Percentiles rank a stretch among this genome's conserved stretches.
These are phyloP conservation scores for Lyophyllum shimeji DNA, from an alignment of 768 basidiomycete species.

Conservation along the genomic window DNA sequence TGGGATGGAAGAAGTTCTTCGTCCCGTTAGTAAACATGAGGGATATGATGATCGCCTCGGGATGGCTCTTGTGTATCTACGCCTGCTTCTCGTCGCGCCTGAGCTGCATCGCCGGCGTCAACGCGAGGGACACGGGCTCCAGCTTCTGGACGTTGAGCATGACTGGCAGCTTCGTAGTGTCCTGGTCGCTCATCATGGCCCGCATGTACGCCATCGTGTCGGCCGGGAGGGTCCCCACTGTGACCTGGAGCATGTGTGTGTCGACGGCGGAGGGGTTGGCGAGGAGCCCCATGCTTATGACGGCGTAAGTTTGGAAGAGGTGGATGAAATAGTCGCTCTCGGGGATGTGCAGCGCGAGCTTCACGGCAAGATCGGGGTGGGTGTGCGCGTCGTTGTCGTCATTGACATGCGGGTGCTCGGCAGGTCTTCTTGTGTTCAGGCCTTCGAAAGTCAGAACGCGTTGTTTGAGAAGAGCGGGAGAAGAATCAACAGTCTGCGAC, in stretches of 20 bases:
- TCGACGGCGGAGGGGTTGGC: not conserved
- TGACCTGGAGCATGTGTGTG: constrained; percentile 9
- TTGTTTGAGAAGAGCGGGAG: not conserved
- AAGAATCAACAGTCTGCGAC: constrained; percentile 8
- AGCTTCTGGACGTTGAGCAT: constrained; percentile 6
- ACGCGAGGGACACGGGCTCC: not conserved
- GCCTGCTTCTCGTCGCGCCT: constrained; percentile 3
- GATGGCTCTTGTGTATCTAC: not conserved
- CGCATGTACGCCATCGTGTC: constrained; percentile 7
- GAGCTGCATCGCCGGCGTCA: constrained; percentile 9
- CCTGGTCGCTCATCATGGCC: constrained; percentile 4
- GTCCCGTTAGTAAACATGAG: constrained; percentile 6
- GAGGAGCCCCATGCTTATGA: constrained; percentile 10
- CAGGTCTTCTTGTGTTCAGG: constrained; percentile 11
- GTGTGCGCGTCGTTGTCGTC: not conserved
- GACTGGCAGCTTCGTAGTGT: constrained; percentile 4
- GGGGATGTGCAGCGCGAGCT: constrained; percentile 6
- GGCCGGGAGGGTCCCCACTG: not conserved
- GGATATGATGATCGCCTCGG: not conserved
- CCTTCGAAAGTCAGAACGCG: not conserved
- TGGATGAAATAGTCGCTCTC: constrained; percentile 8
- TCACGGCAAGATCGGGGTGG: constrained; percentile 10
- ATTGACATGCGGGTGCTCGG: not conserved
- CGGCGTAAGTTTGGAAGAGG: constrained; percentile 10
- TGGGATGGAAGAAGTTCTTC: constrained; percentile 9